phyloP scores from a whole-genome alignment of 2,329 filamentous ascomycete species.

The Cadophora luteo-olivacea region DNA sequence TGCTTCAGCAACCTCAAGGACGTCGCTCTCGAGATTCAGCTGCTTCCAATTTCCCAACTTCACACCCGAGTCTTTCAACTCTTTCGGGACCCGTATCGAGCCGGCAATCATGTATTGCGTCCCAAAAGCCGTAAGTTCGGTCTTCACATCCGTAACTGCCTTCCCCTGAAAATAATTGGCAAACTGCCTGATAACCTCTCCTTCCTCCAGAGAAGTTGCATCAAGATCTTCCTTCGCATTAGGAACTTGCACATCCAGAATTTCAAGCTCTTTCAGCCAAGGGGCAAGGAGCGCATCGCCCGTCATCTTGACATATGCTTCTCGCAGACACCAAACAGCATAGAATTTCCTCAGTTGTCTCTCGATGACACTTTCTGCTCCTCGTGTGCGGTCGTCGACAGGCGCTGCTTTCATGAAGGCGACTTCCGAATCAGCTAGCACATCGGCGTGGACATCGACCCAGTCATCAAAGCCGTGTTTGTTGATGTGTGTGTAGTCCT shows the following conservation, averaged over 20 bases:
- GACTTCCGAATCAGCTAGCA: conserved; percentile 69
- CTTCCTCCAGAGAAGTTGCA: conserved; percentile 32
- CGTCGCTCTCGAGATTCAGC: conserved; percentile 38
- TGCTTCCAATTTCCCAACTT: conserved; percentile 30
- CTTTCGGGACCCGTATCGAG: conserved; percentile 31
- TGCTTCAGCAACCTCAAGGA: conserved; percentile 37
- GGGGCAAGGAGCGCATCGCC: conserved; percentile 77
- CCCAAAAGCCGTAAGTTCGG: conserved; percentile 41
- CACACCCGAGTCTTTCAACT: conserved; percentile 17
- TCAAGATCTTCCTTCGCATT: conserved; percentile 20
- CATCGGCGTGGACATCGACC: conserved; percentile 75
- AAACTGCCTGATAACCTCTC: conserved; percentile 34
- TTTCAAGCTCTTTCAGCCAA: conserved; percentile 76
- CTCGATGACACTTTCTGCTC: conserved; percentile 53
- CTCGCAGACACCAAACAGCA: conserved; percentile 78
- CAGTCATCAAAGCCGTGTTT: conserved; percentile 68
- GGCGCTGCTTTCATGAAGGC: conserved; percentile 60
- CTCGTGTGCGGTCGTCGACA: conserved; percentile 30
- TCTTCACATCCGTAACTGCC: conserved; percentile 39
- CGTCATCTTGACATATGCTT: conserved; percentile 84
- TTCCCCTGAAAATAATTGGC: conserved; percentile 38
- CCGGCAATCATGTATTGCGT: conserved; percentile 42
- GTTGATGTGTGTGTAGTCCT: conserved; percentile 62
- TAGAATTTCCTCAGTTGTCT: conserved; percentile 75
- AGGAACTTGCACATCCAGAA: conserved; percentile 58